These are phyloP conservation scores for Leucosporidium yakuticum DNA, from an alignment of 768 basidiomycete genomes.

Conservation along the genomic window DNA sequence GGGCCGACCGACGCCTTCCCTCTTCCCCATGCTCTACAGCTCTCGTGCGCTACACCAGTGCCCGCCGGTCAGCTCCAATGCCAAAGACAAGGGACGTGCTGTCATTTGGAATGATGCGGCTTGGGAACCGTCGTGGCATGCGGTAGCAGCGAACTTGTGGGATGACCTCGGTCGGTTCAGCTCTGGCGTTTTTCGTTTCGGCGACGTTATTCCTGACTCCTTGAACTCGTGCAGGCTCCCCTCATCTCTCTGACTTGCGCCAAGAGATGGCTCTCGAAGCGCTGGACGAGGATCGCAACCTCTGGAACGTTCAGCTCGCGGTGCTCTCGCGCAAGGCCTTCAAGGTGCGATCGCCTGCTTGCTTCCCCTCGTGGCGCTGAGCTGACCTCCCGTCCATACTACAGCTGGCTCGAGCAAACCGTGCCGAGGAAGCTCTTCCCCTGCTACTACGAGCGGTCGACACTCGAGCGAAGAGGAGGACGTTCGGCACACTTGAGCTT, in stretches of 20 bases:
- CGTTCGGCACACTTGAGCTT: slow-evolving; percentile 1
- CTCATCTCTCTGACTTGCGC: neutral
- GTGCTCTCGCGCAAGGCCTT: neutral
- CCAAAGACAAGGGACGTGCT: neutral
- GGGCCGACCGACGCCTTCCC: neutral
- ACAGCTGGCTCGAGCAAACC: neutral
- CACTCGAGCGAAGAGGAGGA: neutral
- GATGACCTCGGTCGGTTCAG: neutral
- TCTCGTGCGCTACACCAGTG: neutral
- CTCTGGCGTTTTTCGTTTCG: neutral
- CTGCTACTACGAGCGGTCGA: slow-evolving; percentile 5
- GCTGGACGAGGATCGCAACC: neutral
- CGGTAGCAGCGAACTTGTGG: neutral
- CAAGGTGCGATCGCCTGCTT: neutral
- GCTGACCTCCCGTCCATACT: neutral
- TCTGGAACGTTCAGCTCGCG: slow-evolving; percentile 1
- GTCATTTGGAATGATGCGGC: neutral
- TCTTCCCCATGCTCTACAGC: slow-evolving; percentile 1
- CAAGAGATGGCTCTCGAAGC: neutral
- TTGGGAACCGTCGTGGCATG: neutral
- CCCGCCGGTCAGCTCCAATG: neutral
- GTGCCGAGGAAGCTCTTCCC: neutral
- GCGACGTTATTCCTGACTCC: too few species aligned
- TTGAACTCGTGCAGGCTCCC: neutral
- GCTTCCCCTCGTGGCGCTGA: too few species aligned